Evolutionary conservation across 2,329 filamentous ascomycete species (phyloP), one percentile per base, ranked within the genome.

Genomic region (Curvularia lunata): DNA sequence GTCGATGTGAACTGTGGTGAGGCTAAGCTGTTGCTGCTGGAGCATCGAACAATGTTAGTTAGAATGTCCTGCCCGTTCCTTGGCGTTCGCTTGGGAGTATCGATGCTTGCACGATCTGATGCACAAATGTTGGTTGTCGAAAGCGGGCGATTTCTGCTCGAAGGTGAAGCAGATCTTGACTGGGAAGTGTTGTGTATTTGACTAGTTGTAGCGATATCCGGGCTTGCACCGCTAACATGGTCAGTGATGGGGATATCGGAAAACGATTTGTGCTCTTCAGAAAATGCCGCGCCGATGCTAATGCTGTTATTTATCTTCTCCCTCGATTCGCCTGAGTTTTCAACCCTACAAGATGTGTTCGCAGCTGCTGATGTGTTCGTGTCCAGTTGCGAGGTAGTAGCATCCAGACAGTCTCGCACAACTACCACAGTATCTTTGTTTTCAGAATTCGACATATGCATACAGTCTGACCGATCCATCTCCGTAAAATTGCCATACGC

Each of bases 41-140:
- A 66, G 2, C 64, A 61, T 25, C 75, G 71, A 18, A 69, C 70
- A 2, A 71, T 75, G 5, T 76, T 64, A n/a, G 81, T 69, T 42
- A 73, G 74, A 0, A 79, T 77, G 53, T 79, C 81, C 0, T 78
- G 75, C 16, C 80, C 79, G 37, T 81, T 81, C 79, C 81, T 81
- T 32, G 71, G 70, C 45, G 74, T 72, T 1, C 74, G 75, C 13
- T 57, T 61, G 1, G 65, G 68, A 4, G 59, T 71, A 9, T 67
- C 66, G 25, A 54, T 25, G 2, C 48, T 5, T 3, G 54, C 49
- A 10, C 55, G 56, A 9, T 45, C 23, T 47, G 64, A 58, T 18
- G 64, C 56, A 27, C 40, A 27, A 21, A 58, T 28, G 54, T 51
- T 60, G 0, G 46, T 40, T 4, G 48, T 56, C 13, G 64, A 60